phyloP scores from a whole-genome alignment of 257 asterid genomes.

The Rubia yunnanensis region DNA sequence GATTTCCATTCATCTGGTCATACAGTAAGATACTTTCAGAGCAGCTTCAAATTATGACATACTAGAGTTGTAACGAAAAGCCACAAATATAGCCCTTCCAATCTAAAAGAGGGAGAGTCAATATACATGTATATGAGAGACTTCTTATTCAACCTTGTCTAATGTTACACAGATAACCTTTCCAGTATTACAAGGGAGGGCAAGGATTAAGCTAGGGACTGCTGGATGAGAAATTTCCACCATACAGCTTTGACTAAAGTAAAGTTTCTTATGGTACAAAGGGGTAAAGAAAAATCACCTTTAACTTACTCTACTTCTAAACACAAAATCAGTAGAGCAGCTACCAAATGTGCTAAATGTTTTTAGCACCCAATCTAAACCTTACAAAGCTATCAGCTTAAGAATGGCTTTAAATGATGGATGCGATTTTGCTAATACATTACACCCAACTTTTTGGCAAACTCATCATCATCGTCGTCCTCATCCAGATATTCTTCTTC shows the following conservation, averaged over 20 bases:
- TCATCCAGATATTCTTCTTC: conserved; percentile 56
- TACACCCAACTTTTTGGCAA: conserved; percentile 91
- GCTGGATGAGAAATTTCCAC: too few relatives aligned
- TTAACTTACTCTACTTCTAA: conserved; percentile 32
- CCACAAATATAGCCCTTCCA: too few relatives aligned
- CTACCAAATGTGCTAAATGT: conserved; percentile 19
- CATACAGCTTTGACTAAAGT: conserved; percentile 17
- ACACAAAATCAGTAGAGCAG: conserved; percentile 47
- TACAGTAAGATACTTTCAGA: too few relatives aligned
- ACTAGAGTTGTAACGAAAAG: too few relatives aligned
- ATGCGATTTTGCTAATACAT: conserved; percentile 38
- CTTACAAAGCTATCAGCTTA: conserved; percentile 11
- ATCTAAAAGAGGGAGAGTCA: too few relatives aligned
- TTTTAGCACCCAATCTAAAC: conserved; percentile 21
- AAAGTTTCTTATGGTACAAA: conserved; percentile 27
- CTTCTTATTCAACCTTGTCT: too few relatives aligned
- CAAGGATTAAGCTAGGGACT: too few relatives aligned
- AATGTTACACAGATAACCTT: too few relatives aligned
- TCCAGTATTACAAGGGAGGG: too few relatives aligned
- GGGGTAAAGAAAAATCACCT: background rate
- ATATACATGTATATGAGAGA: too few relatives aligned
- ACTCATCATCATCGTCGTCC: conserved; percentile 64
- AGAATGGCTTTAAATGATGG: conserved; percentile 3
- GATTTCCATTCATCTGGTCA: too few relatives aligned
- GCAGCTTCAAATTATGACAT: too few relatives aligned